Percentiles rank a stretch among this genome's conserved stretches.
Conservation (phyloP, 495 filamentous ascomycete genomes). For the Penicillium arizonense region DNA sequence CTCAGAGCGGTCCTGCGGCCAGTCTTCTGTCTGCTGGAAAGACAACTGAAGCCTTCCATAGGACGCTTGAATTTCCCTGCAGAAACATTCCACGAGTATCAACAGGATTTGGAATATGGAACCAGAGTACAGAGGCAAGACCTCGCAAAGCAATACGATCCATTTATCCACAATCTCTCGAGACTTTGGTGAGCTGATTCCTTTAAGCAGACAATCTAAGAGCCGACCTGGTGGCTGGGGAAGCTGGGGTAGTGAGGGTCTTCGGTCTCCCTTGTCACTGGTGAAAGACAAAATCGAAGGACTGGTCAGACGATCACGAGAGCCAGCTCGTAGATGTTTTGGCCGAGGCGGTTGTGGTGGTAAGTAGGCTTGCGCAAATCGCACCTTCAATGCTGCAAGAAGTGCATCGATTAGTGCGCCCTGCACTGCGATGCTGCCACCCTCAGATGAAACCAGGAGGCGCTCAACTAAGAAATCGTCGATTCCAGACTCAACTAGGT, state of each 20-base stretch:
- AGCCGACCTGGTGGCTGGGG: constrained; percentile 69
- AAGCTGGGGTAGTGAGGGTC: constrained; percentile 20
- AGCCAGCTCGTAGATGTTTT: constrained; percentile 41
- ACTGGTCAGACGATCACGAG: constrained; percentile 46
- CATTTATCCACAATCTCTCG: constrained; percentile 83
- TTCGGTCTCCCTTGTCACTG: constrained; percentile 46
- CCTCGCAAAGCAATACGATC: constrained; percentile 82
- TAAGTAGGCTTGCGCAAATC: constrained; percentile 48
- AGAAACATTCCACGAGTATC: constrained; percentile 86
- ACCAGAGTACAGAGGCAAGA: constrained; percentile 76
- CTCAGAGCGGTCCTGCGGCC: constrained; percentile 45
- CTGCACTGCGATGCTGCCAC: constrained; percentile 52
- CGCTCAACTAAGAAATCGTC: constrained; percentile 71
- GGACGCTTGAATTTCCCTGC: constrained; percentile 65
- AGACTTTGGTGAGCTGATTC: constrained; percentile 72
- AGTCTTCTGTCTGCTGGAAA: constrained; percentile 43
- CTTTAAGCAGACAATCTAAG: constrained; percentile 77
- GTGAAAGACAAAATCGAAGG: constrained; percentile 49
- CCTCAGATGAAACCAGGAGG: constrained; percentile 59
- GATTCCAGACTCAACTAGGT: constrained; percentile 65
- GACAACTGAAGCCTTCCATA: constrained; percentile 61
- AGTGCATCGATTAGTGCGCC: constrained; percentile 73
- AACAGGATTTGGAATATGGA: constrained; percentile 87
- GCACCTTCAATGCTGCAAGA: constrained; percentile 65
- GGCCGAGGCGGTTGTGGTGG: constrained; percentile 35